phyloP scores from a whole-genome alignment of 2,329 filamentous ascomycete genomes.

The Grosmannia serpens region DNA sequence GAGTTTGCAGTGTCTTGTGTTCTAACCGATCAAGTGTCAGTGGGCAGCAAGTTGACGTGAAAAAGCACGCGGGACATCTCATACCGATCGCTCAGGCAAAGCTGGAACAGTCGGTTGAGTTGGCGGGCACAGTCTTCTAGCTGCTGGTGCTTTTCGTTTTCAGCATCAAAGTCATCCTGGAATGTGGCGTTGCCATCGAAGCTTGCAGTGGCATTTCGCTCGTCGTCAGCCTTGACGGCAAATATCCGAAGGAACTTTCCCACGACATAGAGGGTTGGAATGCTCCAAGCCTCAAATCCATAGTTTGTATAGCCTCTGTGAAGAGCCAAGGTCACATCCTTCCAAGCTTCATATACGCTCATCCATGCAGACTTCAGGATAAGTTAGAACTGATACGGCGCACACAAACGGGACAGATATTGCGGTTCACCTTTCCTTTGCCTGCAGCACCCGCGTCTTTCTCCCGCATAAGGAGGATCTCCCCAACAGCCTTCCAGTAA shows the following conservation, averaged over 20 bases:
- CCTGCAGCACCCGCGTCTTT: constrained; percentile 19
- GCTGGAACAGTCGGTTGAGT: constrained; percentile 82
- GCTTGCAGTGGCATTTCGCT: constrained; percentile 32
- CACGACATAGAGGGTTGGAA: constrained; percentile 78
- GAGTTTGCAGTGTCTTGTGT: constrained; percentile 62
- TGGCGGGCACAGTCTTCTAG: constrained; percentile 84
- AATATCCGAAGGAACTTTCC: constrained; percentile 81
- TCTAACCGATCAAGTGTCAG: constrained; percentile 40
- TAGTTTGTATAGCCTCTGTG: constrained; percentile 70
- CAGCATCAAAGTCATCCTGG: constrained; percentile 72
- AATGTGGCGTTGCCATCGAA: constrained; percentile 36
- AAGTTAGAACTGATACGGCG: background rate
- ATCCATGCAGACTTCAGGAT: constrained; percentile 49
- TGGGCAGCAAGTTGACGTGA: background rate
- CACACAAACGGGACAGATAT: background rate
- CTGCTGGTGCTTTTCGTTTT: constrained; percentile 67
- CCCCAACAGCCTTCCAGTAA: constrained; percentile 74
- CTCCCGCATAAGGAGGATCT: constrained; percentile 57
- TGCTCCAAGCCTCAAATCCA: constrained; percentile 78
- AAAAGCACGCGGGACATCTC: constrained; percentile 13
- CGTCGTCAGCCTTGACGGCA: constrained; percentile 81
- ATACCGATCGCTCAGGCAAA: constrained; percentile 84
- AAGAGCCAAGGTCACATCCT: constrained; percentile 64
- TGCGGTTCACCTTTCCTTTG: constrained; percentile 22
- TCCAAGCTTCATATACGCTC: constrained; percentile 83